Base-by-base conservation (phyloP, 129 eudicot genomes). In the Pulicaria dysenterica region DNA sequence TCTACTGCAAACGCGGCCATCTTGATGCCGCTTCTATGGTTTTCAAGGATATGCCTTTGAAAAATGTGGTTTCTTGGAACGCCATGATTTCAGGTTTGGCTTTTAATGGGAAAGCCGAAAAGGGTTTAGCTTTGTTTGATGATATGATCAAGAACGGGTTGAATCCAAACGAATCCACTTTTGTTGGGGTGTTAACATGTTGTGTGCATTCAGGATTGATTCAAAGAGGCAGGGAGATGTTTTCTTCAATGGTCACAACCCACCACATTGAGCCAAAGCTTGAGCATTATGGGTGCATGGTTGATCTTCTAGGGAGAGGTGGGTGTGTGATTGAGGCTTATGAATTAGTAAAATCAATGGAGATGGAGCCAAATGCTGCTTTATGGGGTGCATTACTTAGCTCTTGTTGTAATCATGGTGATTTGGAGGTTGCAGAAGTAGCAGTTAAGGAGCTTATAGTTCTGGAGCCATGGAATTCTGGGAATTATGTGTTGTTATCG, bases 221-320 rank as follows among this genome's bases (percentile, higher is more conserved):
- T 37, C 77, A 92, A 73, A 92, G 74, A 74, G 98, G 98, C 15
- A 70, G 83, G 15, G 84, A 79, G 14, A 46, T 85, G 50, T 92
- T 92, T 70, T 49, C 75, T 71, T 83, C 79, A 10, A 92, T 89
- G 95, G 74, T 47, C 4, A 13, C 11, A 6, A 56, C 60, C 58
- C 61, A 84, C 76, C 46, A 77, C 57, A n/a, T 92, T 10, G 57
- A 81, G 48, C 95, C 88, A 12, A 85, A 83, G 46, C 84, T 87
- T 3, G 98, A 87, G 91, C 98, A 92, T 75, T 92, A 92, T 61
- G 98, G 98, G 56, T 92, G 96, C 77, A 83, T 92, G 94, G 89
- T 81, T 63, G 98, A 92, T 79, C 89, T 92, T 64, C 86, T 92
- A 67, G 96, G 98, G 51, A 95, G 95, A 14, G 62, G 78, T 73